Base-by-base conservation (phyloP, 2,329 filamentous ascomycete genomes). In the Aphanoascus verrucosus region DNA sequence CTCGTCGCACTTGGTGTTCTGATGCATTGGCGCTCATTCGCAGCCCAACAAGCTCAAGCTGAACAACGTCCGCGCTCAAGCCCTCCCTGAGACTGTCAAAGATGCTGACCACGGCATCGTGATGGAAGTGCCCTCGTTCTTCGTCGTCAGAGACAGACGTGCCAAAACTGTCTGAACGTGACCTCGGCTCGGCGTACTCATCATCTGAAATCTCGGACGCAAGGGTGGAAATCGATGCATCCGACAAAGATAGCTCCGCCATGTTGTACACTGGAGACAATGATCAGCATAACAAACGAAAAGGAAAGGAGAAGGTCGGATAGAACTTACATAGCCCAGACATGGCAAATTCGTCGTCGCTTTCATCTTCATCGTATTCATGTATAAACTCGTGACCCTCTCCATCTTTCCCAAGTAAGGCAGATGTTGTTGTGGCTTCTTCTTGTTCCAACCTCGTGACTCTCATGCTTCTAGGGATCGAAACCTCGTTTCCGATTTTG, bases 11-110 rank as follows among this genome's bases (percentile, higher is more conserved):
- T 68, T 93, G 86, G 59, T 84, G 79, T 64, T 95, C 91, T 0
- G 88, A 90, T 1, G 93, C 93, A 63, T 97, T 88, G 63, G 86
- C 88, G 52, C 84, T 85, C 68, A 98, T 87, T 9, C 91, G 85
- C n/a, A 97, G 77, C 45, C 88, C 87, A 74, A 90, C 94, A 58
- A 98, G 86, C 67, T 98, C 93, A 34, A 97, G 80, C 66, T 91
- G 88, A 63, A 95, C 90, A 58, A 94, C 93, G 65, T 94, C 87
- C 9, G 82, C 80, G 12, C 81, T 79, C 48, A 81, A 74, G 19
- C 83, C 85, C 56, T 82, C 79, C 49, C 85, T 84, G 41, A 97
- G 77, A 20, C 88, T 86, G 63, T 96, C 90, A 57, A 90, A 78
- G n/a, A 97, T 79, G 56, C 88, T 91, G 59, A 83, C 77, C 2